Base-by-base conservation (phyloP, 495 filamentous ascomycete genomes). In the Penicillium ucsense region DNA sequence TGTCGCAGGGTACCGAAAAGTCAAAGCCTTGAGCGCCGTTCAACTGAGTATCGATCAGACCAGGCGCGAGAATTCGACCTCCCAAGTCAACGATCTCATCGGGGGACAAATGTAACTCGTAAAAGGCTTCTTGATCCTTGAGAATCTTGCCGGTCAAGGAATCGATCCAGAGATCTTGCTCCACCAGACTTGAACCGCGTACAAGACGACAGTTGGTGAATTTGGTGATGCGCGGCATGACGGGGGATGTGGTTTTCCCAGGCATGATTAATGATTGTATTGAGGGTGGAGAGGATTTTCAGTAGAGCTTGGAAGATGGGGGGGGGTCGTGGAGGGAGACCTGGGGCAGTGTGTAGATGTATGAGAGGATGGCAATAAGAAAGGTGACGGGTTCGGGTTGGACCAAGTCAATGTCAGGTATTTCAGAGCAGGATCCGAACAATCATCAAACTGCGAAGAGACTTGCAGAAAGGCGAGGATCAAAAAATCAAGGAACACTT, bases 1-100 rank as follows among this genome's bases (percentile, higher is more conserved):
- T 71, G 38, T 82, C 74, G n/a, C 82, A 76, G 5, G 84, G 78
- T 2, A 86, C 68, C 2, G 86, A 89, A 62, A 91, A 91, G 67
- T 92, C 86, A 68, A 91, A 88, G 39, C 88, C 88, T 50, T 85
- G 85, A 5, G 83, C 86, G 37, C 88, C 88, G 55, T 94, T 94
- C 39, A 91, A 75, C 59, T 94, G 88, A 41, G 85, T 81, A 56
- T 94, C 88, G 55, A 94, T 87, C 53, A 92, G 76, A 9, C 87
- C 88, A 1, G 88, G 86, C 8, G 85, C 78, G 27, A 94, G 54
- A 55, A 92, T 88, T 50, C 83, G 82, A 40, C 85, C 84, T n/a
- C 78, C 72, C 8, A 92, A 78, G 54, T 94, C 77, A 53, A 92
- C 70, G 43, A 81, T 63, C 49, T 73, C 65, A 59, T 73, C 64